Conservation (phyloP, 192 early-diverging fungal species). For the Coemansia sp. region DNA sequence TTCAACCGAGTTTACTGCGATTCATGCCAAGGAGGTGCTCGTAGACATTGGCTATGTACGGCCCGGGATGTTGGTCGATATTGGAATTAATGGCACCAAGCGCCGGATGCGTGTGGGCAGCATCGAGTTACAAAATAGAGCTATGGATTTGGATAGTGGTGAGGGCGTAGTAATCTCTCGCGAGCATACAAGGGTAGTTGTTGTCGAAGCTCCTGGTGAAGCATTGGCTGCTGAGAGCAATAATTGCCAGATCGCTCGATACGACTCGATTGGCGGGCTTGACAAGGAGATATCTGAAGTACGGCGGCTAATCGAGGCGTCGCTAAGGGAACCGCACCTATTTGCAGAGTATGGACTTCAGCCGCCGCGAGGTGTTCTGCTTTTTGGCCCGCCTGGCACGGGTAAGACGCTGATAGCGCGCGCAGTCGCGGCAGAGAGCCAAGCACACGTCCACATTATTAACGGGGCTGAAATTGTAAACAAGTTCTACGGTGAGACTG, state of each 20-base stretch:
- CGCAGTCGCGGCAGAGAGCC: slow-evolving; percentile 80
- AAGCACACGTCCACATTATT: slow-evolving; percentile 72
- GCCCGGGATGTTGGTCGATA: slow-evolving; percentile 31
- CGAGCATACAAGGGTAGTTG: neutral
- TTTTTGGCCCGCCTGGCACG: slow-evolving; percentile 91
- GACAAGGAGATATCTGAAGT: slow-evolving; percentile 69
- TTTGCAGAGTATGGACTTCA: slow-evolving; percentile 77
- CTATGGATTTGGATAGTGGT: neutral
- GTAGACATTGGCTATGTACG: slow-evolving; percentile 32
- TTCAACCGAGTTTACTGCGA: slow-evolving; percentile 12
- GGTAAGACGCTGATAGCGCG: slow-evolving; percentile 95
- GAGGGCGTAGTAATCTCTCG: slow-evolving; percentile 14
- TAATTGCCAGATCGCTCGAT: neutral
- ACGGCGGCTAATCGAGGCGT: slow-evolving; percentile 82
- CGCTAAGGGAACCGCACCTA: slow-evolving; percentile 69
- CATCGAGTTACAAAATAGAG: neutral
- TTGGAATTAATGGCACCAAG: slow-evolving; percentile 22
- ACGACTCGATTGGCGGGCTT: slow-evolving; percentile 76
- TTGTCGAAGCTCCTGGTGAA: neutral
- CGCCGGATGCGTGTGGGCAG: slow-evolving; percentile 22
- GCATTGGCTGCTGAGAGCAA: neutral
- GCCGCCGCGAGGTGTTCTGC: slow-evolving; percentile 89
- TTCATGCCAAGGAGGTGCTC: slow-evolving; percentile 29
- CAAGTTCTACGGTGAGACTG: slow-evolving; percentile 93
- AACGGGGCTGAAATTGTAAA: slow-evolving; percentile 92